Evolutionary conservation across 495 filamentous ascomycete species (phyloP).

Genomic region (Neurospora sp.): DNA sequence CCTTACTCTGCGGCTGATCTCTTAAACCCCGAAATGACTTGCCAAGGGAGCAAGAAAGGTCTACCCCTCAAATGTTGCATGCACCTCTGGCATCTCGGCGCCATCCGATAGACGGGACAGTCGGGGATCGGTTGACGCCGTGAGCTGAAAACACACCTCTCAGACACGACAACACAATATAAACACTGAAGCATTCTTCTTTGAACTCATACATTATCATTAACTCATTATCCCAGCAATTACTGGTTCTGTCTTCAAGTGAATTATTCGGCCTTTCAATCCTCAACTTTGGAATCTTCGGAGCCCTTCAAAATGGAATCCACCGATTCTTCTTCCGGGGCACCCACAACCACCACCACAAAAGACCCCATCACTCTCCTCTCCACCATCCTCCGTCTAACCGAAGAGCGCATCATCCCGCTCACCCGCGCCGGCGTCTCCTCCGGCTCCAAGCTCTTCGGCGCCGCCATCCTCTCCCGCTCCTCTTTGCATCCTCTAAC

Average conservation of each 20-base stretch:
- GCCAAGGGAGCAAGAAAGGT: not conserved
- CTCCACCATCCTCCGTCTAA: slow-evolving; percentile 20
- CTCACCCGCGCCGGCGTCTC: slow-evolving; percentile 26
- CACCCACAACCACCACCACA: not conserved
- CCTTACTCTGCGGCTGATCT: too few species aligned
- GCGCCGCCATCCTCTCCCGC: slow-evolving; percentile 28
- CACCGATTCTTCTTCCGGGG: not conserved
- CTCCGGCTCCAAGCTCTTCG: slow-evolving; percentile 31
- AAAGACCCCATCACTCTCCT: slow-evolving; percentile 20
- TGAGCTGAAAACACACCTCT: not conserved
- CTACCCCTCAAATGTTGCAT: not conserved
- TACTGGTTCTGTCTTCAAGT: not conserved
- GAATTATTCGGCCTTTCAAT: not conserved
- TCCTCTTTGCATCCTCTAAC: slow-evolving; percentile 16
- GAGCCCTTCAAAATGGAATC: not conserved
- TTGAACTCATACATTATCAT: not conserved
- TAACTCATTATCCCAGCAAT: not conserved
- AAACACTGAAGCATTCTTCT: not conserved
- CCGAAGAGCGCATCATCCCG: slow-evolving; percentile 24
- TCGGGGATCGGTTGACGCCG: not conserved
- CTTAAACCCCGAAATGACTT: not conserved
- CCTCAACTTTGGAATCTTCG: not conserved
- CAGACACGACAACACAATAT: not conserved
- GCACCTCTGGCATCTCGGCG: not conserved
- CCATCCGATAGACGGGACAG: not conserved